These are phyloP conservation scores for Plectosphaerella cucumerina DNA, from an alignment of 2,329 filamentous ascomycete species.

Conservation along the genomic window DNA sequence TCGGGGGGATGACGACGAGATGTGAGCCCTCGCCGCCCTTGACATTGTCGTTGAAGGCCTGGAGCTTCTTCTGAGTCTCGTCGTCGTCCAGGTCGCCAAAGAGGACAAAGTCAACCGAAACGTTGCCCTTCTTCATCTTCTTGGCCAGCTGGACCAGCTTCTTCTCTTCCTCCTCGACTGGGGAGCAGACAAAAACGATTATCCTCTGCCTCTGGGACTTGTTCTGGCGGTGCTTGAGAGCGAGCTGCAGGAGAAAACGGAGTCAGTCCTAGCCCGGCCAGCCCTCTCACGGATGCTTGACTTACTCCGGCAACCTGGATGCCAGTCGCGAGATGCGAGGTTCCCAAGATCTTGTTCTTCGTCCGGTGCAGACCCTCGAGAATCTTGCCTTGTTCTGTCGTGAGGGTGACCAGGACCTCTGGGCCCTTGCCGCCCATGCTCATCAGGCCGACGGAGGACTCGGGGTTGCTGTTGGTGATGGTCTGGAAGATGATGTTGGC, in stretches of 20 bases:
- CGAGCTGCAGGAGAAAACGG: slow-evolving; percentile 56
- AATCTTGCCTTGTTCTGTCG: slow-evolving; percentile 93
- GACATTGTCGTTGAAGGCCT: slow-evolving; percentile 89
- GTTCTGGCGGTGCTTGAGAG: slow-evolving; percentile 96
- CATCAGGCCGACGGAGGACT: slow-evolving; percentile 97
- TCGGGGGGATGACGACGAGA: slow-evolving; percentile 84
- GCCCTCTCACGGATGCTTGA: slow-evolving; percentile 7
- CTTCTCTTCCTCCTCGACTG: slow-evolving; percentile 85
- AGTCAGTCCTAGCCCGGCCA: slow-evolving; percentile 11
- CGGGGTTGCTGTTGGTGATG: slow-evolving; percentile 91
- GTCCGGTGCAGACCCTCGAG: slow-evolving; percentile 88
- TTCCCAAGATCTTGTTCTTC: slow-evolving; percentile 84
- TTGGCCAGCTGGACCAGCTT: slow-evolving; percentile 84
- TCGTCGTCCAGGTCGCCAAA: slow-evolving; percentile 93
- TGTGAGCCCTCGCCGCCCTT: slow-evolving; percentile 90
- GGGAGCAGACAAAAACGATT: slow-evolving; percentile 94
- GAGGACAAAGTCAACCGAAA: slow-evolving; percentile 88
- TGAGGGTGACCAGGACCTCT: slow-evolving; percentile 93
- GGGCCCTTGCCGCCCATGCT: slow-evolving; percentile 98
- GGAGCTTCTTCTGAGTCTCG: slow-evolving; percentile 84
- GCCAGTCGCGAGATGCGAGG: slow-evolving; percentile 82
- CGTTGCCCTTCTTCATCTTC: slow-evolving; percentile 98
- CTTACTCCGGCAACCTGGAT: slow-evolving; percentile 93
- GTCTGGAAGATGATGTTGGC: slow-evolving; percentile 93
- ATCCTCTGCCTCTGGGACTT: slow-evolving; percentile 95